A percentile compares a stretch with the other conserved stretches of the same genome.
phyloP scores from a whole-genome alignment of 805 yeast species.

The Ogataea methanolica region DNA sequence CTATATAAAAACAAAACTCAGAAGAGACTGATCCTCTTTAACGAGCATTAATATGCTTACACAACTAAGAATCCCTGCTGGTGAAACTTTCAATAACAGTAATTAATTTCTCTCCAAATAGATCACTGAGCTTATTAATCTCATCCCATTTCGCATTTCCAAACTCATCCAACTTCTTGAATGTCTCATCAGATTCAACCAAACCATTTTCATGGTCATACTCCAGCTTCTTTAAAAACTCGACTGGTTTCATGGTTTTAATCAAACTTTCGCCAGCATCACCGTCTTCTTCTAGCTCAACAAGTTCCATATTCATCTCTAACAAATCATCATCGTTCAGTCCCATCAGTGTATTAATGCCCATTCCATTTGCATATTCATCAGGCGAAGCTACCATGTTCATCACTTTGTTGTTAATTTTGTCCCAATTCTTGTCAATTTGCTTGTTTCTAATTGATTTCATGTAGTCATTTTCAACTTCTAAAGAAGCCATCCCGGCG shows the following conservation, averaged over 20 bases:
- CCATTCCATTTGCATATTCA: neutral
- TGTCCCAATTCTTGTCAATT: slow-evolving; percentile 39
- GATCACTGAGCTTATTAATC: slow-evolving; percentile 15
- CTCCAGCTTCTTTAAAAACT: slow-evolving; percentile 15
- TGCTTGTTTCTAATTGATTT: slow-evolving; percentile 21
- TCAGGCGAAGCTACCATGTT: slow-evolving; percentile 17
- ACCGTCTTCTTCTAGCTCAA: slow-evolving; percentile 10
- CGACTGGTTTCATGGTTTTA: slow-evolving; percentile 3
- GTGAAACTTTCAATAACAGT: slow-evolving; percentile 6
- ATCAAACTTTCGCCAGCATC: slow-evolving; percentile 6
- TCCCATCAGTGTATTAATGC: slow-evolving; percentile 29
- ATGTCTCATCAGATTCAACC: slow-evolving; percentile 14
- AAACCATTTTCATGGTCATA: slow-evolving; percentile 4
- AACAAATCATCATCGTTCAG: slow-evolving; percentile 35
- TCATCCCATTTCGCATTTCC: slow-evolving; percentile 16
- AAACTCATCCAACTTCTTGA: slow-evolving; percentile 18
- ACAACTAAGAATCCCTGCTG: neutral
- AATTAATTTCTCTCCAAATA: slow-evolving; percentile 11
- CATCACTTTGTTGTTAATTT: slow-evolving; percentile 31
- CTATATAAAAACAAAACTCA: too few relatives aligned
- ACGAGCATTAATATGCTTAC: neutral
- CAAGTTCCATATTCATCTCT: slow-evolving; percentile 37
- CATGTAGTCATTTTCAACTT: slow-evolving; percentile 17
- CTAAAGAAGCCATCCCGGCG: slow-evolving; percentile 27
- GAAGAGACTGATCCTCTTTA: neutral